phyloP scores from a whole-genome alignment of 108 stramenopile species.

The Mediolabrus comicus region DNA sequence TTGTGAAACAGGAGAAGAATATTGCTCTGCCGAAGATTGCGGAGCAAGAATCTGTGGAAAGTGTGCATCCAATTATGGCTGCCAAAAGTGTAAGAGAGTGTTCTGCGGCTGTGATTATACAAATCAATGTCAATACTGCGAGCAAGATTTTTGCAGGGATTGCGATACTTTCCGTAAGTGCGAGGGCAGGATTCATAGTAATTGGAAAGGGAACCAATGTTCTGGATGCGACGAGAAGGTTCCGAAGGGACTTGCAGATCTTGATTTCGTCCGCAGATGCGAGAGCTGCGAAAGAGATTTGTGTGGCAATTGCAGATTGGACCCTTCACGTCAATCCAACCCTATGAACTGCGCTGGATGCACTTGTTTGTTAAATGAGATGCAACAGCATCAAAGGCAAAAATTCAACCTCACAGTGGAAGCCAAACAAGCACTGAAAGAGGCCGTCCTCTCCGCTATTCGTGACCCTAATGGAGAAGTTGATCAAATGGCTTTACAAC shows the following conservation, averaged over 20 bases:
- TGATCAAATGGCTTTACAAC: slow-evolving; percentile 59
- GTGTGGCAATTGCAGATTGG: too few relatives aligned
- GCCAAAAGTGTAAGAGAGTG: neutral
- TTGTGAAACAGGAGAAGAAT: neutral
- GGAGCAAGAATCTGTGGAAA: too few relatives aligned
- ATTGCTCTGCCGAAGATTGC: neutral
- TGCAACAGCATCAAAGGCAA: slow-evolving; percentile 13
- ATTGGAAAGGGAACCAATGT: neutral
- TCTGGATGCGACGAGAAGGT: neutral
- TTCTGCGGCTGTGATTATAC: neutral
- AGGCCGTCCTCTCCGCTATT: slow-evolving; percentile 83
- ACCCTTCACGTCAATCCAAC: too few relatives aligned
- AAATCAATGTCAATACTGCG: neutral
- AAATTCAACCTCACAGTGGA: slow-evolving; percentile 60
- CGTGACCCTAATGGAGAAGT: slow-evolving; percentile 66
- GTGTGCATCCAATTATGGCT: too few relatives aligned
- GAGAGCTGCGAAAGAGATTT: too few relatives aligned
- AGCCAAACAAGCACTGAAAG: slow-evolving; percentile 69
- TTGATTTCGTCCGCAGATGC: neutral
- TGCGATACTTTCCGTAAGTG: neutral
- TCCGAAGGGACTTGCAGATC: neutral
- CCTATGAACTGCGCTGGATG: too few relatives aligned
- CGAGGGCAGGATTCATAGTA: neutral
- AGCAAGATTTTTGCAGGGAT: neutral
- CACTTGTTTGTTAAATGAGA: too few relatives aligned